Conservation (phyloP, 2,329 filamentous ascomycete genomes). For the Acrocalymma vagum region DNA sequence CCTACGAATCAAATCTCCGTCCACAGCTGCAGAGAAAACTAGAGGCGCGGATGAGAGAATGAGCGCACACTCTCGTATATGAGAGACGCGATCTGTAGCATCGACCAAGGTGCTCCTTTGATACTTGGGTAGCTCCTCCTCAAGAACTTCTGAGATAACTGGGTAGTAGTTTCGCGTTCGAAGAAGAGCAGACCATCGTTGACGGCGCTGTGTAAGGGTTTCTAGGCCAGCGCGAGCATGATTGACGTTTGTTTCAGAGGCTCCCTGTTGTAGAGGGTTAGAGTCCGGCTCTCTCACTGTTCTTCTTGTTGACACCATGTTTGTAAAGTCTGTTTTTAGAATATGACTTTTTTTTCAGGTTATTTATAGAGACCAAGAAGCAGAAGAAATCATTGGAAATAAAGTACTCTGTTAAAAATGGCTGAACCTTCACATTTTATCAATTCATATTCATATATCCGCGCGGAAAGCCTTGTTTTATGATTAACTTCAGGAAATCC, state of each 20-base stretch:
- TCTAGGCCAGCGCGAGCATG: too few species aligned
- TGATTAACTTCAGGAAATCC: too few species aligned
- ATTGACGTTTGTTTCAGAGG: not conserved
- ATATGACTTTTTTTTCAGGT: too few species aligned
- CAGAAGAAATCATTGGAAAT: too few species aligned
- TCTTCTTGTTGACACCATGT: constrained; percentile 6
- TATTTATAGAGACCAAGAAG: too few species aligned
- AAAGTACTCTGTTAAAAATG: too few species aligned
- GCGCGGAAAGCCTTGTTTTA: too few species aligned
- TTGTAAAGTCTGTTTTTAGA: too few species aligned
- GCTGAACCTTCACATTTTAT: too few species aligned
- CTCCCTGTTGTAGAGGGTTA: not conserved
- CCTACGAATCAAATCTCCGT: constrained; percentile 28
- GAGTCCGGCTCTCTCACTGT: not conserved
- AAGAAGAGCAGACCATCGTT: constrained; percentile 26
- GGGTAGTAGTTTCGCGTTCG: constrained; percentile 25
- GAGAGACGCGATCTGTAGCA: constrained; percentile 12
- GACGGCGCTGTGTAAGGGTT: constrained; percentile 17
- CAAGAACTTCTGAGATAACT: constrained; percentile 32
- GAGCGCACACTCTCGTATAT: constrained; percentile 31
- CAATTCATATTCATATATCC: too few species aligned
- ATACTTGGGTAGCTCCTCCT: constrained; percentile 35
- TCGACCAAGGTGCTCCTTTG: constrained; percentile 19
- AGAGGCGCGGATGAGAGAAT: constrained; percentile 36
- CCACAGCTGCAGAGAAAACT: constrained; percentile 32